phyloP scores from a whole-genome alignment of 169 alveolate species.

The Neospora caninum region DNA sequence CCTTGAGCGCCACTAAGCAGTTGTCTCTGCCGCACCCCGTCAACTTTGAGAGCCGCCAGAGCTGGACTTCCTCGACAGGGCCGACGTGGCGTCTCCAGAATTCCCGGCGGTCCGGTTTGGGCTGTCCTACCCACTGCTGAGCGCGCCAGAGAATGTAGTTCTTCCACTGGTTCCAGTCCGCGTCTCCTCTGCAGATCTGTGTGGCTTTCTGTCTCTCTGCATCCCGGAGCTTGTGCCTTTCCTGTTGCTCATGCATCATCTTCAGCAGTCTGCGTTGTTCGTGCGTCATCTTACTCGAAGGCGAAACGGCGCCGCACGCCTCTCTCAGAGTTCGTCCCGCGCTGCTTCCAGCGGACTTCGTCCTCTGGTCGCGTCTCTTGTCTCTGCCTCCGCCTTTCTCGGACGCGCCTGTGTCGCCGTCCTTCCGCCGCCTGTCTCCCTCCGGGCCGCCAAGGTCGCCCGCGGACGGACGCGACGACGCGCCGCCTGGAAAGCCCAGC shows the following conservation, averaged over 20 bases:
- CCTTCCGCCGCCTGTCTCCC: too few species aligned
- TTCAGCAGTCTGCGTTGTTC: neutral
- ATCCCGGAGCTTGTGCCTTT: neutral
- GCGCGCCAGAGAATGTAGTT: neutral
- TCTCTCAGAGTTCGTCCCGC: neutral
- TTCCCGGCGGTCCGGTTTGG: neutral
- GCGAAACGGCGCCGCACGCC: neutral
- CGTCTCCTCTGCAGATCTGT: neutral
- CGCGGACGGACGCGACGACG: neutral
- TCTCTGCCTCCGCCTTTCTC: neutral
- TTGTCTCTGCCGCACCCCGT: constrained; percentile 56
- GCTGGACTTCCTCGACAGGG: neutral
- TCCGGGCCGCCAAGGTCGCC: neutral
- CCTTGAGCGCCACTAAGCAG: constrained; percentile 60
- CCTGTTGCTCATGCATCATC: constrained; percentile 4
- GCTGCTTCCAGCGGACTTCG: neutral
- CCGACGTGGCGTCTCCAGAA: constrained; percentile 15
- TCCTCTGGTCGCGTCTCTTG: neutral
- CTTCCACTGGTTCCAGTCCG: neutral
- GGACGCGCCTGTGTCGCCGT: neutral
- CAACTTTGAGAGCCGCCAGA: constrained; percentile 37
- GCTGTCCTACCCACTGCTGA: neutral
- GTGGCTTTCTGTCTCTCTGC: neutral
- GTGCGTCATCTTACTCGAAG: neutral
- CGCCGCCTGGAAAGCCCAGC: neutral